Conservation (phyloP, 2,329 filamentous ascomycete species). For the Dothideomycetes sp. region DNA sequence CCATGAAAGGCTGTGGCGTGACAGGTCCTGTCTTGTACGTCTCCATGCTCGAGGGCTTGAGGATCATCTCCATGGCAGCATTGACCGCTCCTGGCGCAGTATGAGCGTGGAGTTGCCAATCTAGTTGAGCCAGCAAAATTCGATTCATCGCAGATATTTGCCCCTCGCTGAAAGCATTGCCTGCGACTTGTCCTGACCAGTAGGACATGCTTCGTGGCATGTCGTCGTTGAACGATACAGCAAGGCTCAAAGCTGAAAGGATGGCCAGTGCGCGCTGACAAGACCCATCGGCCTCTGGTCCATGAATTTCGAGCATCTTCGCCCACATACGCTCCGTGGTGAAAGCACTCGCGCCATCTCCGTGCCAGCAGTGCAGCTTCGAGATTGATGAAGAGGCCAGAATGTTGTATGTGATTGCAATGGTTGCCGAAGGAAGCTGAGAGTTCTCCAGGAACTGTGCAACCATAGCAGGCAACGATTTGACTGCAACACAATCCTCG, state of each 20-base stretch:
- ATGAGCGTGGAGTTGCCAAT: conserved; percentile 16
- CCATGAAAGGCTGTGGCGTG: neutral
- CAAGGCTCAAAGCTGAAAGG: conserved; percentile 16
- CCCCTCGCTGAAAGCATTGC: conserved; percentile 10
- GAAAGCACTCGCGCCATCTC: conserved; percentile 1
- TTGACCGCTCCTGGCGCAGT: conserved; percentile 10
- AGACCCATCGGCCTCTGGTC: conserved; percentile 7
- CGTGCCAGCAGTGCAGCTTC: conserved; percentile 7
- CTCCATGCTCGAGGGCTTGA: too few species aligned
- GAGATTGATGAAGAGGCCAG: conserved; percentile 12
- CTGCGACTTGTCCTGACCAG: conserved; percentile 16
- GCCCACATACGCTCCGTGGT: conserved; percentile 1
- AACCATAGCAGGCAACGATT: conserved; percentile 9
- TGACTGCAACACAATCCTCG: conserved; percentile 2
- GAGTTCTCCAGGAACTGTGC: conserved; percentile 15
- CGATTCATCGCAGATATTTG: conserved; percentile 13
- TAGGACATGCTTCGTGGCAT: conserved; percentile 12
- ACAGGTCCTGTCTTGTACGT: too few species aligned
- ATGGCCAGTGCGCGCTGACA: conserved; percentile 14
- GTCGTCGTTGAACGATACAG: conserved; percentile 18
- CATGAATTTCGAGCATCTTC: conserved; percentile 8
- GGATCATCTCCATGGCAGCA: too few species aligned
- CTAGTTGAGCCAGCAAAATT: conserved; percentile 14
- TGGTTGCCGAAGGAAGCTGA: conserved; percentile 16
- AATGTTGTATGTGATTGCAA: conserved; percentile 20